These are phyloP conservation scores for Claviceps maximensis DNA, from an alignment of 2,329 filamentous ascomycete species.

Conservation along the genomic window DNA sequence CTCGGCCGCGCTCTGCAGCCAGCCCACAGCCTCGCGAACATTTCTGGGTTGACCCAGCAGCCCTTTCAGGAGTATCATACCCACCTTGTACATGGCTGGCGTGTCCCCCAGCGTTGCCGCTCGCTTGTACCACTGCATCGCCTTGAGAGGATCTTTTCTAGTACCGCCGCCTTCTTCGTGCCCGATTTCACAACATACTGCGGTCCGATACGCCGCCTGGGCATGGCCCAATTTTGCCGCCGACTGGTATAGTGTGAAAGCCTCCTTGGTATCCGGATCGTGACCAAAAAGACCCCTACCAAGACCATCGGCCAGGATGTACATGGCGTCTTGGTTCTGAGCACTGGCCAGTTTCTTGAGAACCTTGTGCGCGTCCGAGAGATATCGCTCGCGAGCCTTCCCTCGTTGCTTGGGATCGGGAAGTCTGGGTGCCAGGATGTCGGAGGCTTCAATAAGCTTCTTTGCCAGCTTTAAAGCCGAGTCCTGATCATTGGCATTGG, in stretches of 20 bases:
- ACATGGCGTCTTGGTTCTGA: conserved; percentile 78
- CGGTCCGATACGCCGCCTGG: conserved; percentile 81
- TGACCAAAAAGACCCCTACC: conserved; percentile 69
- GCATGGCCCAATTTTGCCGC: conserved; percentile 82
- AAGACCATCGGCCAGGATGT: conserved; percentile 80
- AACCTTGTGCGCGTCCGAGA: conserved; percentile 77
- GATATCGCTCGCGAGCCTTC: conserved; percentile 70
- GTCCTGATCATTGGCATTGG: conserved; percentile 58
- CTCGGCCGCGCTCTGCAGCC: conserved; percentile 89
- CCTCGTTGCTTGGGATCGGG: conserved; percentile 58
- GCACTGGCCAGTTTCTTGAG: conserved; percentile 71
- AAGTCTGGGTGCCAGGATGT: conserved; percentile 51
- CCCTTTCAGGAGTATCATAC: conserved; percentile 89
- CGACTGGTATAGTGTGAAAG: conserved; percentile 84
- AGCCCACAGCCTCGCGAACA: conserved; percentile 72
- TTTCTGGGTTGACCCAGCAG: conserved; percentile 78
- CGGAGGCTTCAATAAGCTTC: conserved; percentile 73
- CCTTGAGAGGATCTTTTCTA: conserved; percentile 78
- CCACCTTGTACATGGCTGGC: conserved; percentile 96
- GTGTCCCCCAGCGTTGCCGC: conserved; percentile 82
- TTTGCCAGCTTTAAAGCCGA: conserved; percentile 64
- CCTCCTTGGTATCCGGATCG: conserved; percentile 77
- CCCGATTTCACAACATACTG: conserved; percentile 94
- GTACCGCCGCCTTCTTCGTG: conserved; percentile 91
- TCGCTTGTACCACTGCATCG: conserved; percentile 95